These are phyloP conservation scores for Ilex aquifolium DNA, from an alignment of 257 asterid genomes.

Conservation along the genomic window DNA sequence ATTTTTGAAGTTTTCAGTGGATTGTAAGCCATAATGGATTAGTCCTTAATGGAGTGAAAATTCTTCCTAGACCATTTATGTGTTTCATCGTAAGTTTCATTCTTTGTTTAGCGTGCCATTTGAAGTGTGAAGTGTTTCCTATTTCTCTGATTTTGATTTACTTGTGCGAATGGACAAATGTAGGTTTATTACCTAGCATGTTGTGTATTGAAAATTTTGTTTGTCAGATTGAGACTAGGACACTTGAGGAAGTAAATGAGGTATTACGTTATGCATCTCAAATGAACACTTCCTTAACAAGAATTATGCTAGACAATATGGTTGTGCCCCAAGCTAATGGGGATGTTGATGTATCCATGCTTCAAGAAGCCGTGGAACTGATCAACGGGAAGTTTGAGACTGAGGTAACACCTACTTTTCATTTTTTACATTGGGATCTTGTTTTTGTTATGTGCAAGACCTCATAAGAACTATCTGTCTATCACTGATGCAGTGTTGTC, in stretches of 20 bases:
- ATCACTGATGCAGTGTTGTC: no score
- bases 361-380: slow-evolving; percentile 71
- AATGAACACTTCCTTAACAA: slow-evolving; percentile 54
- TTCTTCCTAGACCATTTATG: no score
- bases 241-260: slow-evolving; percentile 80
- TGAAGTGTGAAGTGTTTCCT: not conserved
- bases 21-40: no score
- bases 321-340: slow-evolving; percentile 79
- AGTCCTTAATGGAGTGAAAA: no score
- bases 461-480: no score
- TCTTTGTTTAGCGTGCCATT: not conserved
- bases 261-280: slow-evolving; percentile 71
- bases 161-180: no score
- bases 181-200: no score
- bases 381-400: slow-evolving; percentile 79
- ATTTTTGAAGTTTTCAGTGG: not conserved
- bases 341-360: slow-evolving; percentile 85
- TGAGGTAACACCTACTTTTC: slow-evolving; percentile 41
- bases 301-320: slow-evolving; percentile 98
- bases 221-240: slow-evolving; percentile 84
- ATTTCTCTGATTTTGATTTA: no score
- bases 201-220: slow-evolving; percentile 1
- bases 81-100: no score
- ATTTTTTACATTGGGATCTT: not conserved
- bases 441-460: not conserved